Conservation (phyloP, 2,329 filamentous ascomycete genomes). For the Trichoderma semiorbis region DNA sequence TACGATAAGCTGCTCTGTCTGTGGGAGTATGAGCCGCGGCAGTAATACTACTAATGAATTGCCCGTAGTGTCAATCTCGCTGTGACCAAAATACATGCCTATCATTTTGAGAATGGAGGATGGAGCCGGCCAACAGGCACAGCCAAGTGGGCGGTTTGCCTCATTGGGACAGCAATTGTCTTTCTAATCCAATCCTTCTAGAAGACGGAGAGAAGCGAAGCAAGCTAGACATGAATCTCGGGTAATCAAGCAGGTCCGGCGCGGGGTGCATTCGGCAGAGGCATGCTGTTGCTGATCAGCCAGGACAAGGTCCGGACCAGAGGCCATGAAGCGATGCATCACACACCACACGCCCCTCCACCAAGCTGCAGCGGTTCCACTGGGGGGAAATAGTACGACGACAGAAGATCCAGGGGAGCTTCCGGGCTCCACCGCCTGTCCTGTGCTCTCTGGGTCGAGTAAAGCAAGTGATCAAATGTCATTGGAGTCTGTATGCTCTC, state of each 20-base stretch:
- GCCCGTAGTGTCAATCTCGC: neutral
- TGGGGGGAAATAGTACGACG: neutral
- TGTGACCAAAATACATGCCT: neutral
- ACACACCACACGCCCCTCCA: constrained; percentile 12
- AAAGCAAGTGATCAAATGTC: neutral
- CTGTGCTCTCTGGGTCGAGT: neutral
- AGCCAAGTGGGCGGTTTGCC: neutral
- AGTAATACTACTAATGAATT: neutral
- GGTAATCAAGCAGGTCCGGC: constrained; percentile 7
- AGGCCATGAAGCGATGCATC: constrained; percentile 1
- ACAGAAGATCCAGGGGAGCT: neutral
- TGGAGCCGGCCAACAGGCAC: neutral
- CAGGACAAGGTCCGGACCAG: neutral
- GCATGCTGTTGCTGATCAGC: constrained; percentile 11
- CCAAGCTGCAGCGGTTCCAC: constrained; percentile 16
- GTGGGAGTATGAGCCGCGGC: constrained; percentile 46
- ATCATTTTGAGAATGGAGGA: neutral
- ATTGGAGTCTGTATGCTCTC: neutral
- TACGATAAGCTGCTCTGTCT: constrained; percentile 69
- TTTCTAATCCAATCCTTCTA: neutral
- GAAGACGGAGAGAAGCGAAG: constrained; percentile 10
- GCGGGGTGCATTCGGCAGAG: constrained; percentile 15
- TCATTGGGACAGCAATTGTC: neutral
- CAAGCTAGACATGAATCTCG: neutral
- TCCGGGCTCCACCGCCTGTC: neutral